Evolutionary conservation across 805 yeast genomes (phyloP).

Genomic region (Kazachstania kunashirensis): DNA sequence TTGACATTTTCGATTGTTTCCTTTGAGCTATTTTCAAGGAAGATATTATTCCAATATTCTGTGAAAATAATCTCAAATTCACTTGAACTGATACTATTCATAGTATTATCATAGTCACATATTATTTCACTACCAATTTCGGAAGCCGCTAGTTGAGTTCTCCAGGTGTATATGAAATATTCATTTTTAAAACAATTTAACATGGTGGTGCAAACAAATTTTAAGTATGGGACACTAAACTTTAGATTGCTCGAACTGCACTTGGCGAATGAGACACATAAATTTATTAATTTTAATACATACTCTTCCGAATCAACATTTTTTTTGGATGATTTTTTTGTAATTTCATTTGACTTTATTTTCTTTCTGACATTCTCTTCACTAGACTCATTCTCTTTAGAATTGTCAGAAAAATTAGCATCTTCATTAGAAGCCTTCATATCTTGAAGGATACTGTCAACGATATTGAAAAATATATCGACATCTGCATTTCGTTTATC

Average conservation of each 20-base stretch:
- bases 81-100: not conserved
- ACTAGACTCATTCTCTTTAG: slow-evolving; percentile 25
- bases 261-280: slow-evolving; percentile 31
- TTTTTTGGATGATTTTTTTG: slow-evolving; percentile 32
- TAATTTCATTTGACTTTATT: slow-evolving; percentile 25
- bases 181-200: slow-evolving; percentile 23
- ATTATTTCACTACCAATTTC: slow-evolving; percentile 31
- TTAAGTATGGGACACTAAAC: slow-evolving; percentile 8
- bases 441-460: slow-evolving; percentile 33
- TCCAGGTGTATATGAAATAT: slow-evolving; percentile 43
- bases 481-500: slow-evolving; percentile 15
- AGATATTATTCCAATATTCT: slow-evolving; percentile 8
- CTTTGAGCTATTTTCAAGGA: slow-evolving; percentile 27
- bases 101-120: slow-evolving; percentile 6
- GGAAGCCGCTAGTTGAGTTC: slow-evolving; percentile 40
- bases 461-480: slow-evolving; percentile 23
- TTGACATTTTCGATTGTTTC: slow-evolving; percentile 51
- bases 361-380: slow-evolving; percentile 18
- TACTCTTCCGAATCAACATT: slow-evolving; percentile 43
- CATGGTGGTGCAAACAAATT: slow-evolving; percentile 26
- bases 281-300: slow-evolving; percentile 31
- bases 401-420: not conserved
- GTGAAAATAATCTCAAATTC: slow-evolving; percentile 7
- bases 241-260: slow-evolving; percentile 11
- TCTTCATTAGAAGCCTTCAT: slow-evolving; percentile 12